Conservation (phyloP, 805 yeast genomes). For the Candida yuanshanica region DNA sequence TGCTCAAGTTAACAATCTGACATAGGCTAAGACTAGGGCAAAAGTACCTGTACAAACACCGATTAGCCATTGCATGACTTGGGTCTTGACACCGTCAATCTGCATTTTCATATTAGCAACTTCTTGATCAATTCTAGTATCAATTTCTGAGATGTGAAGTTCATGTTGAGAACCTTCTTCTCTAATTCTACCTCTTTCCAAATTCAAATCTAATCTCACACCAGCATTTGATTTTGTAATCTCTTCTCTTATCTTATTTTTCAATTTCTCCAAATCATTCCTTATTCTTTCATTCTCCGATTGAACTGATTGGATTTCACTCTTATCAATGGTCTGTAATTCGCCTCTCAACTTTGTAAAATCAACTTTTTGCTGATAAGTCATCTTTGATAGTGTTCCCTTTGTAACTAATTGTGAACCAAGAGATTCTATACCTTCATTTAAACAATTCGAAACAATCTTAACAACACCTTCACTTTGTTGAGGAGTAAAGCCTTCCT, state of each 20-base stretch:
- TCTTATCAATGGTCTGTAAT: conserved; percentile 77
- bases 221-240: conserved; percentile 86
- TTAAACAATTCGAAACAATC: conserved; percentile 67
- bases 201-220: conserved; percentile 81
- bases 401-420: conserved; percentile 78
- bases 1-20: conserved; percentile 61
- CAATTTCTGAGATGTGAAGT: conserved; percentile 89
- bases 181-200: conserved; percentile 92
- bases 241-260: conserved; percentile 83
- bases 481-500: conserved; percentile 63
- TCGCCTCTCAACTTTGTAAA: conserved; percentile 93
- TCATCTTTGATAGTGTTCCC: conserved; percentile 74
- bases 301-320: conserved; percentile 75
- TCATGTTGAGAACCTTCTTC: conserved; percentile 93
- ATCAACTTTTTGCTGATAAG: conserved; percentile 95
- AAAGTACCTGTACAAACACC: conserved; percentile 98
- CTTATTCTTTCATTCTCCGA: conserved; percentile 83
- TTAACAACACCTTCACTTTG: conserved; percentile 80
- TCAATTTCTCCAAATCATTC: conserved; percentile 79
- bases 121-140: conserved; percentile 92
- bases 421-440: conserved; percentile 72
- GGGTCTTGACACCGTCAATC: conserved; percentile 91
- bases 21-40: conserved; percentile 88
- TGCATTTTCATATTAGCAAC: conserved; percentile 92
- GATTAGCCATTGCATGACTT: conserved; percentile 96